Evolutionary conservation across 805 yeast species (phyloP), one percentile per base, ranked within the genome.

Genomic region (Candida odintsovae): DNA sequence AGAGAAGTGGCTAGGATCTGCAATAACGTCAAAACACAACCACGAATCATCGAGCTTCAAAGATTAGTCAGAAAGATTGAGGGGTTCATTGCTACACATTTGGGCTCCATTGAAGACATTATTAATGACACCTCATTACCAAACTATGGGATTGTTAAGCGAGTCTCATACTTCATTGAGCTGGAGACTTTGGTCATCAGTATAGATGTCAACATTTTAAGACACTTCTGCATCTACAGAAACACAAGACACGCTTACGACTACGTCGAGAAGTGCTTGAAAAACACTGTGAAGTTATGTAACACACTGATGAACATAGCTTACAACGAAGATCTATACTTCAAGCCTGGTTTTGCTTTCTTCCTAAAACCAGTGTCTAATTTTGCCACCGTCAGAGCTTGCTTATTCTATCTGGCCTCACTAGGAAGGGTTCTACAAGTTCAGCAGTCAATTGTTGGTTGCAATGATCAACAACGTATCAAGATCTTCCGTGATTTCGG

Each of bases 321-420:
- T 20, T 53, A 52, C 31, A 64, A 67, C 43, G 61, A 67, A 46
- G 50, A 57, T 2, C 38, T 51, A 1, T 68, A 69, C 52, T 75
- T 77, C 55, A 78, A 74, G 2, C 53, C 58, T 2, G 71, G 73
- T 0, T 67, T 72, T 3, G 75, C 68, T 40, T 61, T 68, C 41
- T 55, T 70, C 10, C 42, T 78, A 28, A 75, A 69, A 45, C 79
- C 82, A 19, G 13, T 45, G 6, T 50, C 56, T 0, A 45, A 43
- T n/a, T 38, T 15, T 19, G 50, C 58, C 1, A 33, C 54, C 2
- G 39, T 44, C 1, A 56, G 45, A 33, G 44, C 58, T 2, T 28
- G 50, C 6, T 19, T 58, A 18, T 44, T 52, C 23, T 33, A 51
- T 9, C 37, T 44, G 3, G 41, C 51, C 0, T 4, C 52, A 1